Evolutionary conservation across 441 rosid genomes (phyloP).

Genomic region (Populus tomentosa): DNA sequence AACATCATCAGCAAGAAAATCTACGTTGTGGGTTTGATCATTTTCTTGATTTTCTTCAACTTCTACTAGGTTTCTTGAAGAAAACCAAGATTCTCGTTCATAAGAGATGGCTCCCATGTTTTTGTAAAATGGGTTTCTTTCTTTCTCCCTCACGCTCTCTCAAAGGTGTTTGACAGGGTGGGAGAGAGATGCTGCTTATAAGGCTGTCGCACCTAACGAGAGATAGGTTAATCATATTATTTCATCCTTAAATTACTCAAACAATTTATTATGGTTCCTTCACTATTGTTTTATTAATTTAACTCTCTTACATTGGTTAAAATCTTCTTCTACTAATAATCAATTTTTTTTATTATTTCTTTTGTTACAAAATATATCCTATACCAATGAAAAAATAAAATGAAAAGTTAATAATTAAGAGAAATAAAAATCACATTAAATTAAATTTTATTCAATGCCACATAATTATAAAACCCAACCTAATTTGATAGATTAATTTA

Average conservation of each 20-base stretch:
- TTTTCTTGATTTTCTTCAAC: background rate
- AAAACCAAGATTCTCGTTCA: conserved; percentile 17
- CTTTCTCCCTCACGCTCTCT: background rate
- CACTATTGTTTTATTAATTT: too few species aligned
- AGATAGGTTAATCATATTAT: background rate
- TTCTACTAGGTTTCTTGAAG: background rate
- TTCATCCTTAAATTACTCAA: background rate
- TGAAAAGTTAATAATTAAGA: too few species aligned
- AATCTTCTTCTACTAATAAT: too few species aligned
- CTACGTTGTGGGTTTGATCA: background rate
- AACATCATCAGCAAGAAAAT: background rate
- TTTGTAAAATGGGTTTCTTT: background rate
- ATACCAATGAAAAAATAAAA: background rate
- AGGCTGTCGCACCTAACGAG: background rate
- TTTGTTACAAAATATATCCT: too few species aligned
- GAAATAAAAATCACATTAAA: too few species aligned
- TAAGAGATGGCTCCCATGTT: conserved; percentile 6
- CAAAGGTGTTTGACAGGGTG: background rate
- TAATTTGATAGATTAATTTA: too few species aligned
- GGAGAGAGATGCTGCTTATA: background rate
- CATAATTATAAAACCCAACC: too few species aligned
- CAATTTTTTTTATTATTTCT: too few species aligned
- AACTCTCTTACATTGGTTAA: too few species aligned
- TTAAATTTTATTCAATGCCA: too few species aligned
- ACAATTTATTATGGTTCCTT: background rate